Percentiles rank a stretch among this genome's conserved stretches.
phyloP scores from a whole-genome alignment of 2,329 filamentous ascomycete genomes.

The Verticillium longisporum region DNA sequence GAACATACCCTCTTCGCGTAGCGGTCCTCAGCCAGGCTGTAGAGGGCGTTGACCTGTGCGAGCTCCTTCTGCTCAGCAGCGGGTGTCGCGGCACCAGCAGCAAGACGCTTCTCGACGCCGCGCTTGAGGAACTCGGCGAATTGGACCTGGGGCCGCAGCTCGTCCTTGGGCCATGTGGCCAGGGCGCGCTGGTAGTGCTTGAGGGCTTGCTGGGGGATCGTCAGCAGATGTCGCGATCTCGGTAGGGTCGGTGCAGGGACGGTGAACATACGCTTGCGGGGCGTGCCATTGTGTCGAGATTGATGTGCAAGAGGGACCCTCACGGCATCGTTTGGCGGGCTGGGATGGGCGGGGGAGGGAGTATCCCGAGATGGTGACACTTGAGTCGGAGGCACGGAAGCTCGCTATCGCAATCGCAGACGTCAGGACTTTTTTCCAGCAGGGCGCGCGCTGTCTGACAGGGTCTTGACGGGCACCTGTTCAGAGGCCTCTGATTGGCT shows the following conservation, averaged over 20 bases:
- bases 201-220: conserved; percentile 29
- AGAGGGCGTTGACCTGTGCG: conserved; percentile 52
- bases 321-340: conserved; percentile 2
- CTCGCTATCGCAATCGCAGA: not conserved
- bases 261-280: conserved; percentile 13
- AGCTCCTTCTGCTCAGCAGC: conserved; percentile 42
- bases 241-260: not conserved
- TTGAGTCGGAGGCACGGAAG: not conserved
- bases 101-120: conserved; percentile 30
- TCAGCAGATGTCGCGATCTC: not conserved
- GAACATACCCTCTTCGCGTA: conserved; percentile 48
- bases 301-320: not conserved
- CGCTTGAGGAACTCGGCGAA: conserved; percentile 49
- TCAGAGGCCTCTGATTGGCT: not conserved
- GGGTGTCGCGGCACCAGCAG: conserved; percentile 15
- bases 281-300: conserved; percentile 12
- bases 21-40: conserved; percentile 51
- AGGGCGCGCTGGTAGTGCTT: conserved; percentile 43
- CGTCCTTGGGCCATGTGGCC: conserved; percentile 56
- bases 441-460: not conserved
- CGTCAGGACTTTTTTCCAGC: conserved; percentile 3
- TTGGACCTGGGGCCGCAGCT: conserved; percentile 55
- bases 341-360: not conserved
- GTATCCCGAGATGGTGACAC: not conserved
- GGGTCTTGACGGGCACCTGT: not conserved